Percentiles rank a stretch among this genome's conserved stretches.
Conservation (phyloP, 768 basidiomycete species). For the Phylloporus rhodoxanthus region DNA sequence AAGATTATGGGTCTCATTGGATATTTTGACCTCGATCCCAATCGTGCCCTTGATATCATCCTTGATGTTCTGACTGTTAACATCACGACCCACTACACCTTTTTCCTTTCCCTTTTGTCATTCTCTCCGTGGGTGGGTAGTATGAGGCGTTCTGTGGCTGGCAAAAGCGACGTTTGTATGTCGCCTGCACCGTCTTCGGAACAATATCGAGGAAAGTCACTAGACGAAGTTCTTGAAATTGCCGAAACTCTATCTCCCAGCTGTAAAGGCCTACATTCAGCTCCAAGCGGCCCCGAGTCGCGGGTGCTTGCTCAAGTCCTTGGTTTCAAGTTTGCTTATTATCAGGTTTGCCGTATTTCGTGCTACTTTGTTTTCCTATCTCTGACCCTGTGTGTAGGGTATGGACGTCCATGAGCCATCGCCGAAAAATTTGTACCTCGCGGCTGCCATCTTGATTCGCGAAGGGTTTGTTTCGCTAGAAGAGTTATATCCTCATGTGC, state of each 20-base stretch:
- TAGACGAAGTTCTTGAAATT: conserved; percentile 61
- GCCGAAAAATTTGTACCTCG: conserved; percentile 70
- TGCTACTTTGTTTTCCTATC: background rate
- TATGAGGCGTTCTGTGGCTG: conserved; percentile 29
- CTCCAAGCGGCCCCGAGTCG: conserved; percentile 34
- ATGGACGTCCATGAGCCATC: conserved; percentile 54
- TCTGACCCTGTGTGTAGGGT: conserved; percentile 34
- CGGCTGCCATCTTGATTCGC: conserved; percentile 82
- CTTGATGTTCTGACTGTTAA: conserved; percentile 86
- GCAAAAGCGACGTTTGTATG: conserved; percentile 32
- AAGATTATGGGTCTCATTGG: conserved; percentile 86
- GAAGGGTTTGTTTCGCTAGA: conserved; percentile 83
- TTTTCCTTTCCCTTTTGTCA: conserved; percentile 82
- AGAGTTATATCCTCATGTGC: conserved; percentile 89
- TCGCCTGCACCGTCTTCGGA: conserved; percentile 34
- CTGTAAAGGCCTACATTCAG: conserved; percentile 4
- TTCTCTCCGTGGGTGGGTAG: conserved; percentile 82
- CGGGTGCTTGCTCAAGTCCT: conserved; percentile 83
- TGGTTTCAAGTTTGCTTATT: conserved; percentile 95
- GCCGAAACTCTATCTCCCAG: conserved; percentile 36
- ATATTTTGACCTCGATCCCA: conserved; percentile 95
- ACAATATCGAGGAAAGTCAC: conserved; percentile 49
- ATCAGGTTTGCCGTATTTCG: conserved; percentile 57
- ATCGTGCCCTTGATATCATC: conserved; percentile 87
- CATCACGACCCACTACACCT: conserved; percentile 74